Conservation (phyloP, 2,329 filamentous ascomycete species). For the Verticillium dahliae region DNA sequence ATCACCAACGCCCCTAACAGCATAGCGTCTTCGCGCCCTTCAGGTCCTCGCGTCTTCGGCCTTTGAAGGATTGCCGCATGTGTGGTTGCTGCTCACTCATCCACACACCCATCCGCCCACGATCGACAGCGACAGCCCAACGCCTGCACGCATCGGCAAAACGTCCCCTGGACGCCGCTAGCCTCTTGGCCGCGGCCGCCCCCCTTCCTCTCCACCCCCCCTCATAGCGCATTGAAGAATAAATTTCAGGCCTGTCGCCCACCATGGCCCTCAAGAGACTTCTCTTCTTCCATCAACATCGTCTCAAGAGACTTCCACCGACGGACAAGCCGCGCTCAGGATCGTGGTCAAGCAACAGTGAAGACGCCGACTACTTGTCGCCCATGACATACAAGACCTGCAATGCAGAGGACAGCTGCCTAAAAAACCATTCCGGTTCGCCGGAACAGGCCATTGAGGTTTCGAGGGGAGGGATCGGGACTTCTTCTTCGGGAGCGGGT, state of each 20-base stretch:
- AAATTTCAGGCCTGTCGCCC: background rate
- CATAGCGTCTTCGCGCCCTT: background rate
- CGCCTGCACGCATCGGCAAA: background rate
- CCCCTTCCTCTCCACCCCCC: background rate
- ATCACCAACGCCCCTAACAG: background rate
- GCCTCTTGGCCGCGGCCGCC: background rate
- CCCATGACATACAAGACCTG: conserved; percentile 3
- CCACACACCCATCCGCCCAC: background rate
- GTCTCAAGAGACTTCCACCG: background rate
- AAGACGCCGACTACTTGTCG: conserved; percentile 1
- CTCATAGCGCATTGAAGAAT: background rate
- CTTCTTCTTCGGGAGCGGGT: background rate
- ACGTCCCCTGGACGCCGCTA: background rate
- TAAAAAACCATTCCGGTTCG: conserved; percentile 22
- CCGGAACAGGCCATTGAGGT: conserved; percentile 1
- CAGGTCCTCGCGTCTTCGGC: background rate
- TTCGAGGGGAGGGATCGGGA: background rate
- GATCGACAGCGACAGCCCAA: background rate
- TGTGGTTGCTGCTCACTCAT: background rate
- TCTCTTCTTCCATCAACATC: background rate
- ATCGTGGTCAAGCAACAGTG: conserved; percentile 2
- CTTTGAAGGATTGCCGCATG: background rate
- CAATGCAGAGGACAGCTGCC: conserved; percentile 33
- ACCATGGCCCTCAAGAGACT: background rate
- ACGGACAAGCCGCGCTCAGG: conserved; percentile 1